These are phyloP conservation scores for Elaeis guineensis DNA, from an alignment of 176 grass and related monocot species.

Conservation along the genomic window DNA sequence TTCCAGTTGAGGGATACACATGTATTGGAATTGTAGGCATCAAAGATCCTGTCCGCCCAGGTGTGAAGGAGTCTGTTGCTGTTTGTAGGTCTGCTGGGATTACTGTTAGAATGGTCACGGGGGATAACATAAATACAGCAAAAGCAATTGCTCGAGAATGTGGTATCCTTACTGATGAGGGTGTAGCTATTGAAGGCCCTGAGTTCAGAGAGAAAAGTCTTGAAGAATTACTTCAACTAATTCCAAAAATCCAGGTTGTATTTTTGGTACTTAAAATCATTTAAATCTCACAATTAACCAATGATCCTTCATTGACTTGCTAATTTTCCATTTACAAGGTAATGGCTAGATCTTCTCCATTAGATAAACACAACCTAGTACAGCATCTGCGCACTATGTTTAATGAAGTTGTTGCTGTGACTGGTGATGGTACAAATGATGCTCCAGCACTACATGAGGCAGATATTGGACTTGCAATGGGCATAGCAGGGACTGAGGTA, in stretches of 20 bases:
- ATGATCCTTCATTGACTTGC: not conserved
- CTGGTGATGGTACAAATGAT: conserved; percentile 20
- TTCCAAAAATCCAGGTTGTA: conserved; percentile 12
- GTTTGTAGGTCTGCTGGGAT: conserved; percentile 11
- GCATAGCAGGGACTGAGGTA: conserved; percentile 17
- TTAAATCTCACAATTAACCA: not conserved
- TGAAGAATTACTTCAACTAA: conserved; percentile 2
- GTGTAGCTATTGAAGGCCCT: conserved; percentile 14
- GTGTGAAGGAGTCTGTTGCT: conserved; percentile 16
- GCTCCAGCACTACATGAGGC: conserved; percentile 17
- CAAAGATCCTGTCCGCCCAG: conserved; percentile 14
- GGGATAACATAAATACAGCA: conserved; percentile 18
- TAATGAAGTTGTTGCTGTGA: conserved; percentile 15
- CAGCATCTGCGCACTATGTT: conserved; percentile 3
- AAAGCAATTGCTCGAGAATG: conserved; percentile 21
- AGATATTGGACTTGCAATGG: conserved; percentile 22
- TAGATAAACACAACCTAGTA: conserved; percentile 8
- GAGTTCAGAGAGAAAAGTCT: conserved; percentile 9
- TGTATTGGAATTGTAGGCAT: conserved; percentile 18
- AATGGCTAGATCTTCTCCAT: conserved; percentile 14
- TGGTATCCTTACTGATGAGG: conserved; percentile 12
- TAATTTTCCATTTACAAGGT: conserved; percentile 7
- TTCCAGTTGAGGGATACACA: conserved; percentile 8
- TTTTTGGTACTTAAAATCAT: not conserved
- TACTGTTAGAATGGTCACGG: conserved; percentile 13